Percentiles rank a stretch among this genome's conserved stretches.
These are phyloP conservation scores for Coffea humblotiana DNA, from an alignment of 305 asterid genomes.

Conservation along the genomic window DNA sequence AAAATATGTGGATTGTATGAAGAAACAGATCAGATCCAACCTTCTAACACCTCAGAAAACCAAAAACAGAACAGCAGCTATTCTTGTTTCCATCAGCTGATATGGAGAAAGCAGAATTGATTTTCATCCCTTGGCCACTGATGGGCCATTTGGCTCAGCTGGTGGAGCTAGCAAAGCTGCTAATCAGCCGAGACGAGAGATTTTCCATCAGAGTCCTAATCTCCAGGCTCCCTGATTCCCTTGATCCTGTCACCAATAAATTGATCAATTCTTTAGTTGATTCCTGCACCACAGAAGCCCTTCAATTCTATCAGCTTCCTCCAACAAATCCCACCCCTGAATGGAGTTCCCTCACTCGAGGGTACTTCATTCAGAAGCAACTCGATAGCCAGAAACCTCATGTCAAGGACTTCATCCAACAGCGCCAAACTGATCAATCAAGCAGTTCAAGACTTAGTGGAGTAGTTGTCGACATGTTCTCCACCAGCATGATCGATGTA, in stretches of 20 bases:
- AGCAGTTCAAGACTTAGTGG: slow-evolving; percentile 23
- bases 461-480: slow-evolving; percentile 67
- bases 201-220: slow-evolving; percentile 52
- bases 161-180: slow-evolving; percentile 61
- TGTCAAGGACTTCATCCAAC: slow-evolving; percentile 37
- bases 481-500: slow-evolving; percentile 59
- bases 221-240: slow-evolving; percentile 59
- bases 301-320: slow-evolving; percentile 55
- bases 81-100: neutral
- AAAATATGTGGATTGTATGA: neutral
- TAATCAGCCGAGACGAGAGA: slow-evolving; percentile 33
- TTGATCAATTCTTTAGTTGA: slow-evolving; percentile 45
- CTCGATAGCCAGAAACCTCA: slow-evolving; percentile 46
- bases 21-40: neutral
- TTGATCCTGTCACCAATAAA: slow-evolving; percentile 55
- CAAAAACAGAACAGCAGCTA: neutral
- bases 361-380: slow-evolving; percentile 53
- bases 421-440: neutral
- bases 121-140: slow-evolving; percentile 70
- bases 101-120: slow-evolving; percentile 22
- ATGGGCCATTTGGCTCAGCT: slow-evolving; percentile 73
- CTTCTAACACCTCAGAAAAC: neutral
- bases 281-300: slow-evolving; percentile 23
- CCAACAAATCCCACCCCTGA: slow-evolving; percentile 46
- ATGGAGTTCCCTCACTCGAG: slow-evolving; percentile 66